These are phyloP conservation scores for Blastomyces parvus DNA, from an alignment of 2,329 filamentous ascomycete genomes.

Conservation along the genomic window DNA sequence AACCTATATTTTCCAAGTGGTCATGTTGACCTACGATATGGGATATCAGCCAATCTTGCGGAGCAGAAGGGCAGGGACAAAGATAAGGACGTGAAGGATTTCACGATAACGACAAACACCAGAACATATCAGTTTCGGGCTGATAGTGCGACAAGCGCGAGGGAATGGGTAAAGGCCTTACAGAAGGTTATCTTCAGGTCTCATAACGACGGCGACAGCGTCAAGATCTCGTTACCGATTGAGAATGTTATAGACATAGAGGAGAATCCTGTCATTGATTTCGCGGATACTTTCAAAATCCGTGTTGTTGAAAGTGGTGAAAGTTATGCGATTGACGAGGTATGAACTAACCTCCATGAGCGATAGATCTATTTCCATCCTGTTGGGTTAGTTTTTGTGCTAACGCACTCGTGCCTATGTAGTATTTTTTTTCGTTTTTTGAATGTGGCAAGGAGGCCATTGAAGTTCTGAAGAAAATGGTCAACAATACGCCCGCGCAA, in stretches of 20 bases:
- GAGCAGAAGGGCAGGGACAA: conserved; percentile 59
- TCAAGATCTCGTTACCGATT: conserved; percentile 88
- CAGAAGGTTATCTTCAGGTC: conserved; percentile 93
- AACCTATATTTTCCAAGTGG: conserved; percentile 87
- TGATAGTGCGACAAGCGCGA: conserved; percentile 77
- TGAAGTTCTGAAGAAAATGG: conserved; percentile 61
- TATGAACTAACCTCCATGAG: conserved; percentile 30
- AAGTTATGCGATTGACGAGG: conserved; percentile 90
- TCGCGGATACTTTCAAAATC: conserved; percentile 89
- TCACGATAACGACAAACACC: conserved; percentile 71
- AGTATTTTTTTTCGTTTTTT: conserved; percentile 98
- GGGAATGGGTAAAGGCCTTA: conserved; percentile 91
- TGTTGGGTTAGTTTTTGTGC: conserved; percentile 6
- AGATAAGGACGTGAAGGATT: conserved; percentile 60
- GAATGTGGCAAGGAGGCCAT: conserved; percentile 75
- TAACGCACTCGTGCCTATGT: conserved; percentile 13
- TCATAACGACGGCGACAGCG: conserved; percentile 91
- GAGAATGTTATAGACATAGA: conserved; percentile 87
- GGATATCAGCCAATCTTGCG: conserved; percentile 69
- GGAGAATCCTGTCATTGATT: conserved; percentile 79
- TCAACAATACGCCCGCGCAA: conserved; percentile 53
- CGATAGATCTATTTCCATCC: background rate
- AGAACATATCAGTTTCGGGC: conserved; percentile 80
- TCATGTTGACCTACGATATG: conserved; percentile 85
- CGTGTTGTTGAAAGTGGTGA: conserved; percentile 88